Evolutionary conservation across 1,284 basidiomycete genomes (phyloP), one percentile per base, ranked within the genome.

Genomic region (Naganishia sp.): DNA sequence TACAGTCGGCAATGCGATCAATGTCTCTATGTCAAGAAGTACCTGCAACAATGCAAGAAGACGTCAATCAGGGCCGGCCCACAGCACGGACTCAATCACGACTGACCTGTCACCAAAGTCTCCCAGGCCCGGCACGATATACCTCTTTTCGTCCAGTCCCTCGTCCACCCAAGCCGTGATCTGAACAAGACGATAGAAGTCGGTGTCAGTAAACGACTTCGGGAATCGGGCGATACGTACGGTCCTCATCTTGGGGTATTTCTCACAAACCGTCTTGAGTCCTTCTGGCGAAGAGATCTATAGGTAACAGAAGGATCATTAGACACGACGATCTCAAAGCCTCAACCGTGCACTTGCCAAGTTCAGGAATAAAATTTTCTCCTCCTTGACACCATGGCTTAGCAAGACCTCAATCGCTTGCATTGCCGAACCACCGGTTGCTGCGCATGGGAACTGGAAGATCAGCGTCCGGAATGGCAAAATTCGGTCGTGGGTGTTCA

Each of bases 111-210:
- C 92, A 62, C 92, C 92, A 78, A 94, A 95, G 78, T 95, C 92
- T 17, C 92, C 92, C 25, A 95, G 82, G 17, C 92, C 92, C 17
- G 92, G 92, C 67, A 93, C 86, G 70, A 94, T 79, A 72, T 75
- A 80, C 45, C 72, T 72, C 55, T 76, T 71, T 70, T 92, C 90
- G 74, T 98, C 95, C 67, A 99, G 84, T 6, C 91, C 90, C 72
- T 94, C 83, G 79, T 99, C 95, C 66, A 99, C 94, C 94, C 95
- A 99, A 0, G 93, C 95, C 17, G 93, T 95, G 64, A 96, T 90
- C 87, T 80, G 63, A 7, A 13, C 25, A 49, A 41, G 28, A 7
- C 10, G 47, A 17, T n/a, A 6, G 41, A 42, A 25, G 17, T 25
- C 31, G 45, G 25, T 41, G 45, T 41, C 35, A 28, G 43, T 31